These are phyloP conservation scores for Penicillium sp. DNA, from an alignment of 2,329 filamentous ascomycete genomes.

Conservation along the genomic window DNA sequence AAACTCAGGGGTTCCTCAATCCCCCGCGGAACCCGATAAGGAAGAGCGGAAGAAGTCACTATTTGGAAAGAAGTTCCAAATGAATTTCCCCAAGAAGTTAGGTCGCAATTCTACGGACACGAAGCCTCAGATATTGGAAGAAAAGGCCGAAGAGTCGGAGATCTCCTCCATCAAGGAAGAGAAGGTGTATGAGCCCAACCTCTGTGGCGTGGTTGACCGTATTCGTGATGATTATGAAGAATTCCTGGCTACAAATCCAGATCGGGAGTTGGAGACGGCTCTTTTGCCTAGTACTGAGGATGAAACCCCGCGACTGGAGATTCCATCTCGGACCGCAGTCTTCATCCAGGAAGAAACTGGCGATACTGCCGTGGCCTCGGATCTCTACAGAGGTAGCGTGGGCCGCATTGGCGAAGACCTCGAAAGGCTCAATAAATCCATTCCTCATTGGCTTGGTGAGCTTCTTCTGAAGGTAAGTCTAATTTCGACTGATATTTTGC, in stretches of 20 bases:
- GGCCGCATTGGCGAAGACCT: slow-evolving; percentile 72
- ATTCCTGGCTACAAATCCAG: slow-evolving; percentile 40
- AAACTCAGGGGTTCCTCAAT: slow-evolving; percentile 47
- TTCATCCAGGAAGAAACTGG: slow-evolving; percentile 66
- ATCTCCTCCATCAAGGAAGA: slow-evolving; percentile 54
- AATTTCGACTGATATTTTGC: background rate
- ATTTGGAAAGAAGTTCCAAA: slow-evolving; percentile 82
- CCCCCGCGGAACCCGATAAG: slow-evolving; percentile 59
- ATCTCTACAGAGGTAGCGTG: slow-evolving; percentile 88
- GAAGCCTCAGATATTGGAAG: slow-evolving; percentile 72
- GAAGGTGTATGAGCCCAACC: slow-evolving; percentile 47
- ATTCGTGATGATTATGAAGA: slow-evolving; percentile 50
- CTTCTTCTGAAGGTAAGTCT: slow-evolving; percentile 66
- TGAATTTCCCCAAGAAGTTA: slow-evolving; percentile 76
- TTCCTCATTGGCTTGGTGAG: slow-evolving; percentile 89
- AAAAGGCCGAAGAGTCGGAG: slow-evolving; percentile 62
- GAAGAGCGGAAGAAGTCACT: slow-evolving; percentile 64
- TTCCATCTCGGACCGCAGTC: slow-evolving; percentile 55
- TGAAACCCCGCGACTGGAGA: slow-evolving; percentile 47
- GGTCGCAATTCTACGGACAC: slow-evolving; percentile 65
- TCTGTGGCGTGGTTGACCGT: slow-evolving; percentile 48
- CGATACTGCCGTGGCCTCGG: slow-evolving; percentile 66
- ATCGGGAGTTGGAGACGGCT: slow-evolving; percentile 37
- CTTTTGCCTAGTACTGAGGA: slow-evolving; percentile 46
- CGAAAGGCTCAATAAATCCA: slow-evolving; percentile 79